Percentiles rank a stretch among this genome's conserved stretches.
Conservation (phyloP, 1,139 yeast genomes). For the Meyerozyma guilliermondii region DNA sequence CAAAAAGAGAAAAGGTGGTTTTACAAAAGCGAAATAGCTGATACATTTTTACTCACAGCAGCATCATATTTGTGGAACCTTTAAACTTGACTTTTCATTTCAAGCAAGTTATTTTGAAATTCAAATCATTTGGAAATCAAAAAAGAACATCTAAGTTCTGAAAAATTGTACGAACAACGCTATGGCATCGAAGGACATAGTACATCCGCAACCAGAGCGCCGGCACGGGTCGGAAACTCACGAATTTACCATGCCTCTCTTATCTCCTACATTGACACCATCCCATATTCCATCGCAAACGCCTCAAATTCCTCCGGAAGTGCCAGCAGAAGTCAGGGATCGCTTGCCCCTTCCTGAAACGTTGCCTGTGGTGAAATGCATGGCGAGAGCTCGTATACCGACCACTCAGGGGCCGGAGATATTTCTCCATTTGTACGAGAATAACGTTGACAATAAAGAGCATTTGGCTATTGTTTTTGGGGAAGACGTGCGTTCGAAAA, state of each 20-base stretch:
- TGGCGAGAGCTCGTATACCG: conserved; percentile 90
- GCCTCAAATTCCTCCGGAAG: conserved; percentile 16
- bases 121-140: too few relatives aligned
- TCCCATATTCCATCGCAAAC: conserved; percentile 10
- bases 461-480: conserved; percentile 97
- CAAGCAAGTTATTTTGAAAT: too few relatives aligned
- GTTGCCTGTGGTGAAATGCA: conserved; percentile 73
- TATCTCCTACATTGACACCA: conserved; percentile 35
- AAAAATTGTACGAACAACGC: background rate
- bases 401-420: conserved; percentile 93
- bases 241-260: conserved; percentile 22
- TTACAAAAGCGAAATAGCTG: too few relatives aligned
- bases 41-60: too few relatives aligned
- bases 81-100: too few relatives aligned
- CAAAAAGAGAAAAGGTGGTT: too few relatives aligned
- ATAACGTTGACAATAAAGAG: conserved; percentile 84
- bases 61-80: too few relatives aligned
- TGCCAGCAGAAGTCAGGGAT: conserved; percentile 18
- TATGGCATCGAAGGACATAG: background rate
- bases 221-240: background rate
- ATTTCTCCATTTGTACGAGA: conserved; percentile 82
- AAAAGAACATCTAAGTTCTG: too few relatives aligned
- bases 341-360: conserved; percentile 23
- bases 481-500: conserved; percentile 75
- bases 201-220: background rate